These are phyloP conservation scores for Lantana camara DNA, from an alignment of 257 asterid species.

Conservation along the genomic window DNA sequence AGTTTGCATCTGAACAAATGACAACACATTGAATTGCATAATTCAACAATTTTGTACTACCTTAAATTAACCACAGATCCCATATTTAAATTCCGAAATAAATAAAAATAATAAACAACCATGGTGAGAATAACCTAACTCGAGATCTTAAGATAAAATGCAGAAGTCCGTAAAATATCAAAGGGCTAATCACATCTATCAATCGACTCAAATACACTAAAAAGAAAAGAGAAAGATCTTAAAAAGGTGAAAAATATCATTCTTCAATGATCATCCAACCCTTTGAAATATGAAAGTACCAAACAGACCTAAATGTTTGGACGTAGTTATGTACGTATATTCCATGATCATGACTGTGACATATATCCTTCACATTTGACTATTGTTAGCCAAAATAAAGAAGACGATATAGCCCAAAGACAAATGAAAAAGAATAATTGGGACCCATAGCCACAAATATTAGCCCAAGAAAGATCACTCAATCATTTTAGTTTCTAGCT, in stretches of 20 bases:
- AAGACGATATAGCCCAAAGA: conserved; percentile 18
- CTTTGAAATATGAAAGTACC: neutral
- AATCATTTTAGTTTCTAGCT: conserved; percentile 20
- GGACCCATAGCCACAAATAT: neutral
- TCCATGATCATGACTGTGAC: too few relatives aligned
- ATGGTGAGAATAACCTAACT: too few relatives aligned
- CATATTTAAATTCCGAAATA: too few relatives aligned
- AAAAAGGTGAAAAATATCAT: neutral
- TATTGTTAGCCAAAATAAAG: neutral
- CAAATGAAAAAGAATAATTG: neutral
- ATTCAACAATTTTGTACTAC: too few relatives aligned
- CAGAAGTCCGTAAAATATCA: too few relatives aligned
- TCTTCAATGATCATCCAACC: neutral
- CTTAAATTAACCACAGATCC: too few relatives aligned
- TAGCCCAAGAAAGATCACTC: conserved; percentile 10
- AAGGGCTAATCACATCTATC: too few relatives aligned
- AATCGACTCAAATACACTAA: too few relatives aligned
- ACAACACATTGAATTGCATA: too few relatives aligned
- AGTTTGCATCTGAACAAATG: too few relatives aligned
- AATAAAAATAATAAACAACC: too few relatives aligned
- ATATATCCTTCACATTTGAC: neutral
- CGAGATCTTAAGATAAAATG: too few relatives aligned
- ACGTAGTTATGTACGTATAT: neutral
- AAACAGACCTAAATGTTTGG: neutral
- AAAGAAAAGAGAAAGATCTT: neutral